These are phyloP conservation scores for Talaromyces sp. DNA, from an alignment of 2,329 filamentous ascomycete genomes.

Conservation along the genomic window DNA sequence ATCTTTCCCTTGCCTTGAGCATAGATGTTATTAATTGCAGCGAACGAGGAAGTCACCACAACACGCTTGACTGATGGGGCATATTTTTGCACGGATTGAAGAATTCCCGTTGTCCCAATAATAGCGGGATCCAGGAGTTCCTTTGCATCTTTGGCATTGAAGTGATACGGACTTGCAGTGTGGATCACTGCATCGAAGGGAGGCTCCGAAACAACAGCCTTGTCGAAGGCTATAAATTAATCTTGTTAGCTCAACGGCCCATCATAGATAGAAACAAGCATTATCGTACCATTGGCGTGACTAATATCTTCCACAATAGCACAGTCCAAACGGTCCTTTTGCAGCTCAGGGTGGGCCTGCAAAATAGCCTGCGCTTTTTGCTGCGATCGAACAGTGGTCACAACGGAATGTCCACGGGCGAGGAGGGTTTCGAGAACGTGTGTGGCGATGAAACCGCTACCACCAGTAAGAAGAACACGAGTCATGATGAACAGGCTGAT, in stretches of 20 bases:
- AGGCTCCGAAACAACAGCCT: slow-evolving; percentile 58
- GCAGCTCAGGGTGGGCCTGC: slow-evolving; percentile 43
- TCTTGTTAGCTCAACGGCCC: background rate
- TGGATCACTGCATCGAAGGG: slow-evolving; percentile 72
- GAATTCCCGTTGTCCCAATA: slow-evolving; percentile 61
- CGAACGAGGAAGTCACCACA: slow-evolving; percentile 67
- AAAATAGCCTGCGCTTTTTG: slow-evolving; percentile 56
- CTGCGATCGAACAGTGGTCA: slow-evolving; percentile 61
- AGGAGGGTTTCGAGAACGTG: slow-evolving; percentile 61
- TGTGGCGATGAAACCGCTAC: slow-evolving; percentile 63
- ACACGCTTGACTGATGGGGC: slow-evolving; percentile 69
- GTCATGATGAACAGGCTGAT: slow-evolving; percentile 1
- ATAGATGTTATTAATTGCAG: slow-evolving; percentile 57
- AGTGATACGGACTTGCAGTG: slow-evolving; percentile 71
- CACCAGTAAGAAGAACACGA: slow-evolving; percentile 40
- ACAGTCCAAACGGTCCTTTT: slow-evolving; percentile 59
- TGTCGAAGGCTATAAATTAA: slow-evolving; percentile 62
- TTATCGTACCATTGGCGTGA: slow-evolving; percentile 28
- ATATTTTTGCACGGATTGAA: slow-evolving; percentile 59
- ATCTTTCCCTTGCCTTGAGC: slow-evolving; percentile 21
- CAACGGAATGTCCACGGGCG: slow-evolving; percentile 57
- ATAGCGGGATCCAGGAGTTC: slow-evolving; percentile 49
- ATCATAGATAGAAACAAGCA: background rate
- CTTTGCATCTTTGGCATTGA: slow-evolving; percentile 54
- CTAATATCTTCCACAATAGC: slow-evolving; percentile 71